These are phyloP conservation scores for Acanthamoeba sp. DNA, from an alignment of 208 protist species.

Conservation along the genomic window DNA sequence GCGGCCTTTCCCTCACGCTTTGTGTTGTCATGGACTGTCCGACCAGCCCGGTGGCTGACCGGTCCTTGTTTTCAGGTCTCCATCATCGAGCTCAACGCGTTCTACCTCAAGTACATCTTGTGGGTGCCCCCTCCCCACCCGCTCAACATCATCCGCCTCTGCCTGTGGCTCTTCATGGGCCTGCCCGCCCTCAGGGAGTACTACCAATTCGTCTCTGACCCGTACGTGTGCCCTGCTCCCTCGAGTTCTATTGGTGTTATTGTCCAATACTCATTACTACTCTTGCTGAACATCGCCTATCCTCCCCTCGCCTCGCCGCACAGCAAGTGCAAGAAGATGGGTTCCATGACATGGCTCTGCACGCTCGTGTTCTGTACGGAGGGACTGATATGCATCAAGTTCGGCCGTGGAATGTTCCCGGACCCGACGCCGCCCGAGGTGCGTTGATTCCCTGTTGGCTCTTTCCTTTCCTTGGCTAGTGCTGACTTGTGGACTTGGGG, in stretches of 20 bases:
- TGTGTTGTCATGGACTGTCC: constrained; percentile 18
- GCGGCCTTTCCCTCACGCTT: neutral
- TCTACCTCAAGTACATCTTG: constrained; percentile 97
- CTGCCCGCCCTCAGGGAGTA: constrained; percentile 94
- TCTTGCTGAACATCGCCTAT: no score
- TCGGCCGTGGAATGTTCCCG: constrained; percentile 73
- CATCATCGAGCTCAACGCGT: constrained; percentile 95
- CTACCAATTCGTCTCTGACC: constrained; percentile 94
- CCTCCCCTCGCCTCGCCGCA: no score
- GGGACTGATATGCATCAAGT: constrained; percentile 75
- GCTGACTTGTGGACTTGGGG: neutral
- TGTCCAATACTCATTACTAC: neutral
- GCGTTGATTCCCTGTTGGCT: neutral
- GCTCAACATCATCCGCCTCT: constrained; percentile 93
- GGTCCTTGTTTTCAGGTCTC: constrained; percentile 74
- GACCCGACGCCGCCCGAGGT: constrained; percentile 8
- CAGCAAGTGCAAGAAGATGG: constrained; percentile 90
- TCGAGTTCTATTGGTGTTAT: neutral
- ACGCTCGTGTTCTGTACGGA: constrained; percentile 61
- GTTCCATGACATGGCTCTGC: constrained; percentile 93
- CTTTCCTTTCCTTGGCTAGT: neutral
- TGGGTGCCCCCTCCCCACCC: constrained; percentile 92
- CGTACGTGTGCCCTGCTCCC: constrained; percentile 46
- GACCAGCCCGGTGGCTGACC: neutral
- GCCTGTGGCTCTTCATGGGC: constrained; percentile 92